Conservation (phyloP, 768 basidiomycete species). For the Mycena galericulata region DNA sequence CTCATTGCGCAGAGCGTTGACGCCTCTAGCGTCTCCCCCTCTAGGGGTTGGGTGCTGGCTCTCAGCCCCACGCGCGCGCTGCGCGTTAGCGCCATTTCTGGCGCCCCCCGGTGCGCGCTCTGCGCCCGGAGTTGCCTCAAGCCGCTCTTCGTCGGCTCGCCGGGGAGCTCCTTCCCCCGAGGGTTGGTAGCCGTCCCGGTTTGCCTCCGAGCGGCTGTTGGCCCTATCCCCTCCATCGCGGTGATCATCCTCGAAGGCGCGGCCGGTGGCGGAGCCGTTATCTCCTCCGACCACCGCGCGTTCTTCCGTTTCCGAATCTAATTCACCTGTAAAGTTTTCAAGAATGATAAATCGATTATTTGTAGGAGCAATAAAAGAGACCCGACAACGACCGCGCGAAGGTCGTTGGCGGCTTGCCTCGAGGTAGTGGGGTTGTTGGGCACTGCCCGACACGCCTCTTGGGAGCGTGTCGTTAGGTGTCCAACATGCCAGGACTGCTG, state of each 20-base stretch:
- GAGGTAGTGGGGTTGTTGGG: not conserved
- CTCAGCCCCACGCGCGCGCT: constrained; percentile 6
- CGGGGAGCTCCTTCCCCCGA: not conserved
- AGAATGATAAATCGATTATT: not conserved
- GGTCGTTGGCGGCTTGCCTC: not conserved
- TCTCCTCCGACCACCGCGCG: not conserved
- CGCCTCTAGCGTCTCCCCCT: constrained; percentile 12
- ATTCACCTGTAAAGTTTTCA: not conserved
- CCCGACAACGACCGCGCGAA: not conserved
- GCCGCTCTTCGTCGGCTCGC: constrained; percentile 13
- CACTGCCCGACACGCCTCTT: not conserved
- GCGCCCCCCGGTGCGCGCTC: constrained; percentile 12
- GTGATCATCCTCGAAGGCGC: not conserved
- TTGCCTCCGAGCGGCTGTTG: constrained; percentile 5
- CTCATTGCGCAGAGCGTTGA: not conserved
- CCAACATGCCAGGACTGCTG: not conserved
- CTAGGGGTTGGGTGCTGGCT: constrained; percentile 6
- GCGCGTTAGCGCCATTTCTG: not conserved
- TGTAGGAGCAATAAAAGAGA: not conserved
- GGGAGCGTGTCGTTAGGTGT: not conserved
- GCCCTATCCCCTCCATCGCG: constrained; percentile 14
- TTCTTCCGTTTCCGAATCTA: not conserved
- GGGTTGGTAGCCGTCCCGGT: constrained; percentile 16
- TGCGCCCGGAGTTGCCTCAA: constrained; percentile 13
- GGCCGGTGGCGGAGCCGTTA: constrained; percentile 11